Evolutionary conservation across 2,329 filamentous ascomycete genomes (phyloP).

Genomic region (Polytolypa hystricis): DNA sequence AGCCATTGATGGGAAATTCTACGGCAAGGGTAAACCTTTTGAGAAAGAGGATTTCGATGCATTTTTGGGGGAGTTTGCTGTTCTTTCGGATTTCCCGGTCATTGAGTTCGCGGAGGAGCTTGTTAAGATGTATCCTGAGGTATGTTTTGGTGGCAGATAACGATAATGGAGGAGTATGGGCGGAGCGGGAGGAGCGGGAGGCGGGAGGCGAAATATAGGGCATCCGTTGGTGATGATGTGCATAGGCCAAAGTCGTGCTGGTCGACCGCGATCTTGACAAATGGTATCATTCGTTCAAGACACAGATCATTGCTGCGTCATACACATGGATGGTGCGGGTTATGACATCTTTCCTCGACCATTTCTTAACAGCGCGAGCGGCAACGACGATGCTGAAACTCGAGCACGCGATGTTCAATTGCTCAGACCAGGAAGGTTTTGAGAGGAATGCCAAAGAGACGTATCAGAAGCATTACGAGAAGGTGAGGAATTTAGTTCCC

Average conservation of each 20-base stretch:
- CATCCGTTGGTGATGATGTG: neutral
- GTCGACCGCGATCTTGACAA: constrained; percentile 3
- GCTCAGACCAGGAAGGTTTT: neutral
- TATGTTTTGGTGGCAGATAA: neutral
- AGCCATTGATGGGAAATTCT: constrained; percentile 3
- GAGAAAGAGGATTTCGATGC: constrained; percentile 1
- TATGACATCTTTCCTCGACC: neutral
- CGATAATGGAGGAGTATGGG: neutral
- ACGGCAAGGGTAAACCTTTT: constrained; percentile 1
- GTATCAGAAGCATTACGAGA: constrained; percentile 1
- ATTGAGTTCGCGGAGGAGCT: constrained; percentile 5
- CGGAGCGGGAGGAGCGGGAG: neutral
- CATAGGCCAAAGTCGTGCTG: constrained; percentile 4
- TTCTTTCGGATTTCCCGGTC: constrained; percentile 1
- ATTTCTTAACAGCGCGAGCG: neutral
- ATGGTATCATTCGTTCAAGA: constrained; percentile 3
- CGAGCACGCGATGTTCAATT: neutral
- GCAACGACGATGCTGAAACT: neutral
- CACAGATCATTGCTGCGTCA: neutral
- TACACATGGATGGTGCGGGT: neutral
- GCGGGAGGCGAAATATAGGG: neutral
- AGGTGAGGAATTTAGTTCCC: neutral
- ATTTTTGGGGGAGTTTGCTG: constrained; percentile 1
- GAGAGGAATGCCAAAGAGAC: neutral
- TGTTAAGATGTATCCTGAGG: constrained; percentile 3